Conservation (phyloP, 805 yeast species). For the Ogataea methylovora region DNA sequence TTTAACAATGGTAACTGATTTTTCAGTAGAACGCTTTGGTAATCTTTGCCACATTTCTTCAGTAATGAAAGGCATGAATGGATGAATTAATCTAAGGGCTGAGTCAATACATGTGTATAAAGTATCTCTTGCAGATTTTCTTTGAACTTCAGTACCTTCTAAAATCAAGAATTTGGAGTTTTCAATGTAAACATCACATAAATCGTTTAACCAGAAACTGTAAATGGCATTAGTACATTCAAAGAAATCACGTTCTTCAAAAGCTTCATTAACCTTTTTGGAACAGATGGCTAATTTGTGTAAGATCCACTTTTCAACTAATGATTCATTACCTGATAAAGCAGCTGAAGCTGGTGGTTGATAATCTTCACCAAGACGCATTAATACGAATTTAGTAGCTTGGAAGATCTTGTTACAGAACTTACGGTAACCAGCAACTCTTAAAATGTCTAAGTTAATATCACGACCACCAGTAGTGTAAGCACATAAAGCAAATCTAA, state of each 20-base stretch:
- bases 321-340: constrained; percentile 71
- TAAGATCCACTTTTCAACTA: constrained; percentile 96
- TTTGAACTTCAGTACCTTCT: constrained; percentile 83
- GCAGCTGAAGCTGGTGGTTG: constrained; percentile 60
- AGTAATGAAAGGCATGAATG: constrained; percentile 96
- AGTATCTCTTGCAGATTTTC: constrained; percentile 88
- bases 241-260: constrained; percentile 84
- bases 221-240: constrained; percentile 82
- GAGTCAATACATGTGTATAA: constrained; percentile 88
- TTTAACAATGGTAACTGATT: constrained; percentile 61
- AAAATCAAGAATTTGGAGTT: constrained; percentile 88
- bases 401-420: constrained; percentile 99
- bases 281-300: constrained; percentile 74
- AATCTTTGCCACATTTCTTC: constrained; percentile 99
- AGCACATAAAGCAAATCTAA: constrained; percentile 96
- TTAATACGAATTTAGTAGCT: constrained; percentile 93
- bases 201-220: constrained; percentile 88
- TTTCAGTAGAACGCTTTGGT: constrained; percentile 76
- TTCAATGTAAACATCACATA: constrained; percentile 97
- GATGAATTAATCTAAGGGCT: constrained; percentile 88
- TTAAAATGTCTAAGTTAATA: constrained; percentile 87
- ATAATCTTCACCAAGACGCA: constrained; percentile 87
- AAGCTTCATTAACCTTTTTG: constrained; percentile 49
- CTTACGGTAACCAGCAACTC: constrained; percentile 98
- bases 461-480: constrained; percentile 99